Conservation (phyloP, 1,139 yeast species). For the Suhomyces kunorum region DNA sequence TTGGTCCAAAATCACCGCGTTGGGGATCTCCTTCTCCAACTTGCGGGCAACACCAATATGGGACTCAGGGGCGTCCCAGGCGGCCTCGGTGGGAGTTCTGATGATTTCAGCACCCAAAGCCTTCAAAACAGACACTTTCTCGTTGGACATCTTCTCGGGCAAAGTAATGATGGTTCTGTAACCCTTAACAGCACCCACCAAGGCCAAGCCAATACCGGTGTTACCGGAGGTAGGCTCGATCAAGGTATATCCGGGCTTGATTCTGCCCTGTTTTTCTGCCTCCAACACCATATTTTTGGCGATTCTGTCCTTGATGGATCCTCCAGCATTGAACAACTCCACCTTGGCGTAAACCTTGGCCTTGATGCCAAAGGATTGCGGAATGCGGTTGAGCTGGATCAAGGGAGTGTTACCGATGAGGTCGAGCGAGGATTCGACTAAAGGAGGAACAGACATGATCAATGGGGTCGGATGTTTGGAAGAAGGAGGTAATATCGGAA, state of each 20-base stretch:
- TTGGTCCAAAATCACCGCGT: conserved; percentile 83
- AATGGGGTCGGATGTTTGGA: not conserved
- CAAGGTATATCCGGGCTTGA: conserved; percentile 82
- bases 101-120: conserved; percentile 91
- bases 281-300: conserved; percentile 73
- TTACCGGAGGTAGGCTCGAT: conserved; percentile 91
- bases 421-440: conserved; percentile 50
- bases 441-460: conserved; percentile 26
- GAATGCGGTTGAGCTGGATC: conserved; percentile 72
- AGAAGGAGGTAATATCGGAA: not conserved
- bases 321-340: conserved; percentile 70
- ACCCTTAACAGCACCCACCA: conserved; percentile 84
- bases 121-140: conserved; percentile 83
- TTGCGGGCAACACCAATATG: conserved; percentile 88
- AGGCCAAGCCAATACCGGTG: conserved; percentile 87
- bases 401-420: conserved; percentile 85
- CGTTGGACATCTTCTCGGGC: conserved; percentile 93
- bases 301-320: conserved; percentile 69
- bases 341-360: conserved; percentile 60
- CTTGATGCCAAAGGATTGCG: conserved; percentile 74
- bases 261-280: conserved; percentile 76
- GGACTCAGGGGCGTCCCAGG: conserved; percentile 91
- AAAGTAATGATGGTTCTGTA: conserved; percentile 85
- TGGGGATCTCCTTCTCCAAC: conserved; percentile 81
- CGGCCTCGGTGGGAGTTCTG: conserved; percentile 91